A percentile compares a stretch with the other conserved stretches of the same genome.
Conservation (phyloP, 768 basidiomycete genomes). For the Leucosporidium scottii region DNA sequence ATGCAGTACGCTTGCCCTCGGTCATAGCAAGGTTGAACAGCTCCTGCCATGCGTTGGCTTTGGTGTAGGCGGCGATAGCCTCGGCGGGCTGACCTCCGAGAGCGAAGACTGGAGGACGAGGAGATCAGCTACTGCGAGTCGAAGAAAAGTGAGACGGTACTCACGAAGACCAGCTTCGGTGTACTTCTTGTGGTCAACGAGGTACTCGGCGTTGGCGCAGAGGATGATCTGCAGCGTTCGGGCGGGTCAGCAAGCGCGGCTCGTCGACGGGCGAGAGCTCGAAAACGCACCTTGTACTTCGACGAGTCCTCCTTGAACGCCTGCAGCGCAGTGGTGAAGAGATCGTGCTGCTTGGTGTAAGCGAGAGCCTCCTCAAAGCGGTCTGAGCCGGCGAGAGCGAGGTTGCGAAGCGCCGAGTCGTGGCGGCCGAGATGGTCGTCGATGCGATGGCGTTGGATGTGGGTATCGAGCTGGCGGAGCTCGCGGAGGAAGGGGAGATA, state of each 20-base stretch:
- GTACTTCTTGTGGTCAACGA: constrained; percentile 78
- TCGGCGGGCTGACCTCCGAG: constrained; percentile 59
- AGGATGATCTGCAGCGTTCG: constrained; percentile 24
- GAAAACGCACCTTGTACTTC: constrained; percentile 16
- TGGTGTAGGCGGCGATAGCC: constrained; percentile 82
- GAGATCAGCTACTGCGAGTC: constrained; percentile 5
- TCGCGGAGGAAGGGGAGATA: constrained; percentile 95
- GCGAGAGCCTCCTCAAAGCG: constrained; percentile 70
- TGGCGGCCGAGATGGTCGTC: constrained; percentile 82
- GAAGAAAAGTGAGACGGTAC: constrained; percentile 7
- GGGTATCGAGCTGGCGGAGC: constrained; percentile 66
- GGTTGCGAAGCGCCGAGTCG: constrained; percentile 63
- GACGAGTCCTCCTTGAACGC: constrained; percentile 66
- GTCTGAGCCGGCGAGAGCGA: constrained; percentile 65
- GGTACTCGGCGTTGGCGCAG: constrained; percentile 36
- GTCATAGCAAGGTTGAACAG: constrained; percentile 70
- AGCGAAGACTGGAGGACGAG: constrained; percentile 52
- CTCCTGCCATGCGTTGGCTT: constrained; percentile 81
- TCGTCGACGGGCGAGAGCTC: not conserved
- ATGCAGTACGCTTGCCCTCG: constrained; percentile 47
- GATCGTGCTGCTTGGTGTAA: constrained; percentile 69
- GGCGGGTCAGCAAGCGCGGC: not conserved
- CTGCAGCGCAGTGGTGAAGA: constrained; percentile 68
- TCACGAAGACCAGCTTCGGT: constrained; percentile 72
- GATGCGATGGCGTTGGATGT: constrained; percentile 81